Conservation (phyloP, 345 rosid genomes). For the Eucalyptus albens region DNA sequence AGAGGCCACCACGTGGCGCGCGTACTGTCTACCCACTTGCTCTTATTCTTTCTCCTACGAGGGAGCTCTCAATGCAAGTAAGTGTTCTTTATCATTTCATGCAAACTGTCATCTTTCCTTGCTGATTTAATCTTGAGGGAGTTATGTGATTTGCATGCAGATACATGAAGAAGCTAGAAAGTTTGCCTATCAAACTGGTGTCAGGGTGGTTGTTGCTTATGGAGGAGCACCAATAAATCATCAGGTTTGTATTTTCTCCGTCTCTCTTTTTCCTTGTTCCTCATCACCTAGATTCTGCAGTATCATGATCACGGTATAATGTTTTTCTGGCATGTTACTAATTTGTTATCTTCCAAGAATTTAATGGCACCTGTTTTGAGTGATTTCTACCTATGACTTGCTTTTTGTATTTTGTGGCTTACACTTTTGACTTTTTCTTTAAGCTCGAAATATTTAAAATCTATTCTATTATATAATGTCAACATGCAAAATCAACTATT, state of each 20-base stretch:
- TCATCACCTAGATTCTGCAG: neutral
- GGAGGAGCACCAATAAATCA: constrained; percentile 95
- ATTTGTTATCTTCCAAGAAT: neutral
- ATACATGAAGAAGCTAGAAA: constrained; percentile 97
- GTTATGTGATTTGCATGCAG: constrained; percentile 23
- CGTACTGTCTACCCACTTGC: constrained; percentile 85
- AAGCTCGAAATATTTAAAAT: neutral
- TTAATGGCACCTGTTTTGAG: neutral
- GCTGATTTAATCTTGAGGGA: neutral
- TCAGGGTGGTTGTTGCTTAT: constrained; percentile 93
- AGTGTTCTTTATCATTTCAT: neutral
- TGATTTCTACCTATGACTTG: neutral
- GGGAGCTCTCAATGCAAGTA: constrained; percentile 96
- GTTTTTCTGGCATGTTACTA: neutral
- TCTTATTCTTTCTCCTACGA: constrained; percentile 93
- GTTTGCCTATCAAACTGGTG: constrained; percentile 96
- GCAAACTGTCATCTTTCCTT: neutral
- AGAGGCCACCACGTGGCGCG: constrained; percentile 71
- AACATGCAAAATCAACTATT: neutral
- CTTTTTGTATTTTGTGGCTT: neutral
- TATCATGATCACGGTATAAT: neutral
- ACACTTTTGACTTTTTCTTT: neutral
- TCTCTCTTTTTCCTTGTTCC: neutral
- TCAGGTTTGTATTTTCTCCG: constrained; percentile 35
- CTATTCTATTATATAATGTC: neutral